These are phyloP conservation scores for Coffea eugenioides DNA, from an alignment of 257 asterid genomes.

Conservation along the genomic window DNA sequence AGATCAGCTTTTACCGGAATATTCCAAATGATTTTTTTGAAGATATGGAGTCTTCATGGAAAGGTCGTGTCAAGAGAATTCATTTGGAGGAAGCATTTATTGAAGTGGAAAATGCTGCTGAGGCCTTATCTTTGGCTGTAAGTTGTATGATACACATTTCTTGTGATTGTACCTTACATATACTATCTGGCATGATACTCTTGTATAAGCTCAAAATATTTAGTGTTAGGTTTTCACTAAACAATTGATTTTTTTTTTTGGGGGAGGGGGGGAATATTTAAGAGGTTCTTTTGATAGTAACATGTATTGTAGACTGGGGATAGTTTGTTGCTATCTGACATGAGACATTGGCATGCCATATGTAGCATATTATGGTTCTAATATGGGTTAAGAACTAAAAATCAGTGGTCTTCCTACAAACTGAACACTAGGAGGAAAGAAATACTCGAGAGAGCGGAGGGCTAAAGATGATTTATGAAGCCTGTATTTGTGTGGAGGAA, in stretches of 20 bases:
- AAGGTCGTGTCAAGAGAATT: conserved; percentile 91
- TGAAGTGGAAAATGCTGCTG: conserved; percentile 75
- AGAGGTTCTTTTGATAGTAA: background rate
- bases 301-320: background rate
- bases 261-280: background rate
- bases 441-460: background rate
- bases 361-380: background rate
- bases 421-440: background rate
- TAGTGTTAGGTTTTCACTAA: background rate
- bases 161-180: background rate
- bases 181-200: background rate
- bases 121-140: conserved; percentile 74
- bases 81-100: conserved; percentile 79
- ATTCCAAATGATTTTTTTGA: conserved; percentile 81
- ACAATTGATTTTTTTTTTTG: background rate
- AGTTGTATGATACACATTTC: conserved; percentile 28
- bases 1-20: conserved; percentile 38
- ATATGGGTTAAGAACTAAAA: background rate
- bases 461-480: background rate
- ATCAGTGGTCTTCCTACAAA: background rate
- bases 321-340: background rate
- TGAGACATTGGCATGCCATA: background rate
- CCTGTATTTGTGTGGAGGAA: background rate
- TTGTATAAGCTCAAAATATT: background rate
- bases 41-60: conserved; percentile 94